A percentile compares a stretch with the other conserved stretches of the same genome.
phyloP scores from a whole-genome alignment of 2,329 filamentous ascomycete genomes.

The Alternaria gansuensis region DNA sequence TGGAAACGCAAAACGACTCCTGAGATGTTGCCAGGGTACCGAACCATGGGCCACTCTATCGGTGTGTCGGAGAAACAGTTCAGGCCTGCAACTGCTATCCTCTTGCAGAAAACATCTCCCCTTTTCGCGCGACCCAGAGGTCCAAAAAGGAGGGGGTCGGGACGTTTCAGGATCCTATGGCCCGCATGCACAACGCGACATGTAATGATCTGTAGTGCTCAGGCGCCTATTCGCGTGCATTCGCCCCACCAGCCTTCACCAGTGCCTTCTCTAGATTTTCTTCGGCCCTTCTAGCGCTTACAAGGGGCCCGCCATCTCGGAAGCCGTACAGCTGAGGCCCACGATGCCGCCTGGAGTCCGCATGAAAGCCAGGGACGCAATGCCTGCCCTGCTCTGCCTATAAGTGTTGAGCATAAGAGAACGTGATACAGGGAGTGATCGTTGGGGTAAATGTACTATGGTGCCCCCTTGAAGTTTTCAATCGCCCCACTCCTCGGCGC shows the following conservation, averaged over 20 bases:
- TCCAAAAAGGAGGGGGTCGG: slow-evolving; percentile 9
- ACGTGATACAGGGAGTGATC: background rate
- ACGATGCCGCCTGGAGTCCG: slow-evolving; percentile 17
- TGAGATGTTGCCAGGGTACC: slow-evolving; percentile 11
- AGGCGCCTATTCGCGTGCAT: slow-evolving; percentile 19
- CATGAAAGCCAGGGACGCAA: slow-evolving; percentile 16
- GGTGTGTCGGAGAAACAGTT: slow-evolving; percentile 6
- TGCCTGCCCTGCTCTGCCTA: slow-evolving; percentile 11
- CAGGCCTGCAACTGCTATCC: slow-evolving; percentile 8
- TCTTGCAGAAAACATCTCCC: slow-evolving; percentile 6
- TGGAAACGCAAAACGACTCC: slow-evolving; percentile 9
- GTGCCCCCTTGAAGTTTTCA: too few relatives aligned
- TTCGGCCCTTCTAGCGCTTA: slow-evolving; percentile 33
- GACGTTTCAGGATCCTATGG: slow-evolving; percentile 15
- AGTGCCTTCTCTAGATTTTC: slow-evolving; percentile 30
- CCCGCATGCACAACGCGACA: slow-evolving; percentile 25
- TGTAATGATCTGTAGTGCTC: slow-evolving; percentile 25
- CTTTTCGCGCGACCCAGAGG: slow-evolving; percentile 4
- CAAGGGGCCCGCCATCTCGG: slow-evolving; percentile 26
- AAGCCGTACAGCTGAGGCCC: slow-evolving; percentile 23
- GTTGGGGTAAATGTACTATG: background rate
- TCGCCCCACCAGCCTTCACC: slow-evolving; percentile 20
- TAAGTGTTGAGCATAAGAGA: slow-evolving; percentile 13
- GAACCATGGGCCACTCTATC: slow-evolving; percentile 17
- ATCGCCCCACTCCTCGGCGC: too few relatives aligned